Percentiles rank a stretch among this genome's conserved stretches.
Evolutionary conservation across 305 asterid species (phyloP).

Genomic region (Solanum hybrid): DNA sequence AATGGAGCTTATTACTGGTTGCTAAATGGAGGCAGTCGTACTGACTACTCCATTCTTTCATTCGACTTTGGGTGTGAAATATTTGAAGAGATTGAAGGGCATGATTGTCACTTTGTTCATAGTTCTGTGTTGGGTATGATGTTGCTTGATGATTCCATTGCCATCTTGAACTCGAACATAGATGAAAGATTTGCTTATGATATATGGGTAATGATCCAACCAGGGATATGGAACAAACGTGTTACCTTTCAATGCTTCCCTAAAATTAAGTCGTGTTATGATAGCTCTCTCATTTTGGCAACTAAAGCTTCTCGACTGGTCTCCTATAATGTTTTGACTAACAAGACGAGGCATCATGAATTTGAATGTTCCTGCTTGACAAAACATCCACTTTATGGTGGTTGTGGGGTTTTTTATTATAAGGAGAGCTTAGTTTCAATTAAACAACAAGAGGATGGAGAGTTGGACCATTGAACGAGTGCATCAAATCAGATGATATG

Average conservation of each 20-base stretch:
- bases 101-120: neutral
- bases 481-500: neutral
- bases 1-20: neutral
- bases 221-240: neutral
- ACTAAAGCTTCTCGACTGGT: neutral
- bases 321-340: neutral
- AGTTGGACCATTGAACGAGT: neutral
- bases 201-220: neutral
- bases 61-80: neutral
- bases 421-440: neutral
- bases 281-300: neutral
- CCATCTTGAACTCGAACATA: neutral
- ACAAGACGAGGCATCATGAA: neutral
- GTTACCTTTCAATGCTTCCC: neutral
- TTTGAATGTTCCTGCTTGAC: neutral
- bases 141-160: neutral
- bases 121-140: neutral
- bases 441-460: neutral
- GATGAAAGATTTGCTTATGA: neutral
- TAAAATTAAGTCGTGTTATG: neutral
- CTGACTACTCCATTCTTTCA: neutral
- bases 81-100: neutral
- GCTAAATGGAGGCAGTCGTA: neutral
- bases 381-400: neutral
- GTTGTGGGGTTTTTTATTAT: neutral